Conservation (phyloP, 2,329 filamentous ascomycete species). For the Septoria linicola region DNA sequence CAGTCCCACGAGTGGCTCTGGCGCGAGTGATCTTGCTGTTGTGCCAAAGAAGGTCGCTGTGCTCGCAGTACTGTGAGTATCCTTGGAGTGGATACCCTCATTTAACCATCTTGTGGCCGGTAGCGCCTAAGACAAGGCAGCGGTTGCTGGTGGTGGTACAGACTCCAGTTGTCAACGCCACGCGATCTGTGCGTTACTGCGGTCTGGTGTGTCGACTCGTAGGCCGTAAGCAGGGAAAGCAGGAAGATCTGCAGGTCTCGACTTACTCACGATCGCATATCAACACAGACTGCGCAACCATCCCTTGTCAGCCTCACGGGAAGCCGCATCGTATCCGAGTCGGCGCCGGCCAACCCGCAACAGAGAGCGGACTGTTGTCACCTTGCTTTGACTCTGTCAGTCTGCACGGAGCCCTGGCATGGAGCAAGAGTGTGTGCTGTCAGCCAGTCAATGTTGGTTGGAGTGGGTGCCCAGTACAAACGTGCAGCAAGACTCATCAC, state of each 20-base stretch:
- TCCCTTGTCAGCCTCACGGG: slow-evolving; percentile 11
- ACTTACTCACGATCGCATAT: slow-evolving; percentile 12
- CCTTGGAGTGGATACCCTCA: background rate
- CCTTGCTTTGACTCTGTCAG: slow-evolving; percentile 2
- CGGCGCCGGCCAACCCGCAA: background rate
- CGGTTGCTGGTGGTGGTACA: slow-evolving; percentile 12
- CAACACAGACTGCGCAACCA: slow-evolving; percentile 6
- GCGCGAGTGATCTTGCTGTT: background rate
- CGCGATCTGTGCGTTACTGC: slow-evolving; percentile 20
- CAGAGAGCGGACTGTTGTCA: background rate
- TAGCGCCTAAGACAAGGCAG: slow-evolving; percentile 13
- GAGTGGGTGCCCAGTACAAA: too few species aligned
- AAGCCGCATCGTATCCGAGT: slow-evolving; percentile 3
- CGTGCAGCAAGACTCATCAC: too few species aligned
- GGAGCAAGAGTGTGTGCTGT: too few species aligned
- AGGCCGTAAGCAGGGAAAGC: background rate
- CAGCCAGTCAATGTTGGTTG: too few species aligned
- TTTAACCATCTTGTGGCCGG: slow-evolving; percentile 1
- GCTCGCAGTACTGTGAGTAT: background rate
- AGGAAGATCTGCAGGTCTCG: slow-evolving; percentile 16
- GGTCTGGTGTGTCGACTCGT: slow-evolving; percentile 11
- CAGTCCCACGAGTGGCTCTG: background rate
- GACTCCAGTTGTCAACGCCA: slow-evolving; percentile 19
- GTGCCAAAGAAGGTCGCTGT: background rate
- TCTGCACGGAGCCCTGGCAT: background rate